phyloP scores from a whole-genome alignment of 345 rosid genomes.

The Salix koriyanagi region DNA sequence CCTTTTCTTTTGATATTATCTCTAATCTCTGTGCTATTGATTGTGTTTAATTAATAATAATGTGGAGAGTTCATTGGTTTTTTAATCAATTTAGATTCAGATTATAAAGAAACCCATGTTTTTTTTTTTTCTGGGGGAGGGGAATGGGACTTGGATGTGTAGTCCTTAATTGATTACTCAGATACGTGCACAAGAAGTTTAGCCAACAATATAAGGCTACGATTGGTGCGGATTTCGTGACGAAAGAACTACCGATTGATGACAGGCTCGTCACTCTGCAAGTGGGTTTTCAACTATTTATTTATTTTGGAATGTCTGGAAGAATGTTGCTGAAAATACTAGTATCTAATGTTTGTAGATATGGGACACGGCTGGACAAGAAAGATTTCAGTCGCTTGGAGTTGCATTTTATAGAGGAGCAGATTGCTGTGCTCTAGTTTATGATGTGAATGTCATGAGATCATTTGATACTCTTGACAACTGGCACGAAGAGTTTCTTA shows the following conservation, averaged over 20 bases:
- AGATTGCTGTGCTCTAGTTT: conserved; percentile 88
- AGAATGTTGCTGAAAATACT: neutral
- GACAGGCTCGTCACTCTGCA: conserved; percentile 91
- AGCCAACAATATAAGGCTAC: conserved; percentile 98
- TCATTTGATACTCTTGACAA: conserved; percentile 89
- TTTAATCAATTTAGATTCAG: neutral
- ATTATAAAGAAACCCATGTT: neutral
- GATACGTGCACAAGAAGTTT: conserved; percentile 79
- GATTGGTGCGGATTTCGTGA: conserved; percentile 98
- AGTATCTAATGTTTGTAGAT: conserved; percentile 41
- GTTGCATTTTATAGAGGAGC: conserved; percentile 98
- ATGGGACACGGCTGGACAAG: conserved; percentile 99
- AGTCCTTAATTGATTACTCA: conserved; percentile 13
- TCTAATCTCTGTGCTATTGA: neutral
- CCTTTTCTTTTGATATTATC: neutral
- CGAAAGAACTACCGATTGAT: conserved; percentile 90
- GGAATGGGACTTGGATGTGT: neutral
- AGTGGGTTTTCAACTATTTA: conserved; percentile 32
- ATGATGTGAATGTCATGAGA: conserved; percentile 83
- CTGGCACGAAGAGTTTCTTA: conserved; percentile 98
- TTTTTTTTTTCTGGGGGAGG: neutral
- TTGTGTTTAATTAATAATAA: no score
- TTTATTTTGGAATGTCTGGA: conserved; percentile 1
- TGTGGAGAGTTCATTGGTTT: neutral
- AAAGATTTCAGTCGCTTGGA: conserved; percentile 92